Base-by-base conservation (phyloP, 768 basidiomycete genomes). In the Suillus sp. region DNA sequence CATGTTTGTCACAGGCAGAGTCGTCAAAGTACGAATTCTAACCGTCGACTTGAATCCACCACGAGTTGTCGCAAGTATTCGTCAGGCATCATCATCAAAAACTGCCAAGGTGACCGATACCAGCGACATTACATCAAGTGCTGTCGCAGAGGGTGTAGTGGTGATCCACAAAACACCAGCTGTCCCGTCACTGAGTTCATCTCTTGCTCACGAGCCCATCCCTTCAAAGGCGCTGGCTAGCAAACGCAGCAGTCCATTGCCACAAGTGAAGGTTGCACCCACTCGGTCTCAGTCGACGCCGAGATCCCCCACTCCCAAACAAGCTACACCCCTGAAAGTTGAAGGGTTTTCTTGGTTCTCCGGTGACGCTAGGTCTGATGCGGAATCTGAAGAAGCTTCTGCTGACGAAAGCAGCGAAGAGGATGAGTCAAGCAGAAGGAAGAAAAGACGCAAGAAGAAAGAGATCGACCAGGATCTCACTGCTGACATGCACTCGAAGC, bases 191-290 rank as follows among this genome's bases (percentile, higher is more conserved):
- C 83, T 98, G 30, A 27, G 25, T 6, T 43, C 95, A 18, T 57
- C 56, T 27, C 38, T 40, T 27, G 11, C 38, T 57, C 56, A 27
- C 11, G 38, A 93, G 0, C 82, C 98, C 30, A 77, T 98, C n/a
- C 94, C 96, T 0, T 78, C 97, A 65, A 90, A 90, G 71, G 92
- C 91, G 66, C 80, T 98, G 62, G 95, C 96, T 13, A 94, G 93
- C 67, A 86, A 90, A 67, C 86, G 91, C 40, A 81, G 78, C 34
- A 73, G 86, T n/a, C 80, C 88, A 1, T 77, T 90, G 20, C 78
- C 88, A 30, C 90, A 92, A 69, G 79, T 95, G 27, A 85, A 86
- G 30, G 75, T 78, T 30, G 45, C 51, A 10, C 34, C 51, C 3
- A 30, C 57, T 38, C n/a, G 59, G 34, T 59, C 61, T 4, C 32